phyloP scores from a whole-genome alignment of 2,329 filamentous ascomycete genomes.

The Chaetomiaceae sp. region DNA sequence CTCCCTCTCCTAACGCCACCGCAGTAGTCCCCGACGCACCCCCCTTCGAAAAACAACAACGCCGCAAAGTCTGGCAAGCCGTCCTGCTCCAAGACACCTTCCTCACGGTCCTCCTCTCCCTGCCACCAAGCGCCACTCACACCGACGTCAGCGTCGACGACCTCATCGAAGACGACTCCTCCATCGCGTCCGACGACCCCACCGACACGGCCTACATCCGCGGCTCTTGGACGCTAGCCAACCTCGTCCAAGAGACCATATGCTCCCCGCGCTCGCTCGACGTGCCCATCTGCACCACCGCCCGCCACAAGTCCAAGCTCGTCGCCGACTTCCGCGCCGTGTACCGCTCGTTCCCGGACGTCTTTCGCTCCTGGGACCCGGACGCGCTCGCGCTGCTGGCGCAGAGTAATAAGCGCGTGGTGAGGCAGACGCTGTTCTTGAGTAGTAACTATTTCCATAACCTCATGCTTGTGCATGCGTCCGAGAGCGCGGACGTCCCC shows the following conservation, averaged over 20 bases:
- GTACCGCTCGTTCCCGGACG: constrained; percentile 66
- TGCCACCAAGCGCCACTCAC: constrained; percentile 73
- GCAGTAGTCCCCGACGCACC: constrained; percentile 60
- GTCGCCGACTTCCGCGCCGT: constrained; percentile 66
- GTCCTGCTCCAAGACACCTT: constrained; percentile 79
- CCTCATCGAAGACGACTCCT: constrained; percentile 58
- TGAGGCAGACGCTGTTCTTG: constrained; percentile 71
- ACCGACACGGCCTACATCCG: constrained; percentile 68
- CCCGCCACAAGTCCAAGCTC: constrained; percentile 65
- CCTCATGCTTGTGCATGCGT: constrained; percentile 72
- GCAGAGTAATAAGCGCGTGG: constrained; percentile 57
- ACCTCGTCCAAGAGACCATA: constrained; percentile 71
- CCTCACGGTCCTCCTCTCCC: constrained; percentile 69
- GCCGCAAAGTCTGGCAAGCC: constrained; percentile 77
- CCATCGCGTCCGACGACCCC: constrained; percentile 56
- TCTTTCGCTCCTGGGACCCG: constrained; percentile 65
- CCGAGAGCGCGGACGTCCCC: constrained; percentile 60
- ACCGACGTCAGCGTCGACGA: constrained; percentile 75
- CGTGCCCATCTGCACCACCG: constrained; percentile 64
- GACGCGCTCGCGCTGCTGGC: constrained; percentile 55
- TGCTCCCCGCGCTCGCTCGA: constrained; percentile 71
- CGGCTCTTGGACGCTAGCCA: constrained; percentile 74
- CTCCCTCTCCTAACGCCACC: constrained; percentile 13
- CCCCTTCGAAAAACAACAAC: constrained; percentile 70
- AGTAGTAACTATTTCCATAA: constrained; percentile 83